phyloP scores from a whole-genome alignment of 2,329 filamentous ascomycete genomes.

The Diaporthe sp. region DNA sequence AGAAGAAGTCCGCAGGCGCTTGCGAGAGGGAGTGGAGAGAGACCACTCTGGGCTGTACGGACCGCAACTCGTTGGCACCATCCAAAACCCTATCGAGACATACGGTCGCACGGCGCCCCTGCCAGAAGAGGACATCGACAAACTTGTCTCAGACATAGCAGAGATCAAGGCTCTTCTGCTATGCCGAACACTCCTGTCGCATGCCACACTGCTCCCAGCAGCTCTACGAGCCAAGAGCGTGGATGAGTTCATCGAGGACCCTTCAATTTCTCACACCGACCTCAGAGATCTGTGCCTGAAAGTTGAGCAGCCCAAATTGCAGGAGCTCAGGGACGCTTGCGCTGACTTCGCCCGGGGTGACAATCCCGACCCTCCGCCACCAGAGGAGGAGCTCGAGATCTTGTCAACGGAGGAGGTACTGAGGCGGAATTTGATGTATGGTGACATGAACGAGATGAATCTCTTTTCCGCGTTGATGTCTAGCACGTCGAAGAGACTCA shows the following conservation, averaged over 20 bases:
- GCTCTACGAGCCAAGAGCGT: slow-evolving; percentile 55
- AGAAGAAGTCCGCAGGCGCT: slow-evolving; percentile 16
- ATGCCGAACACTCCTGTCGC: slow-evolving; percentile 57
- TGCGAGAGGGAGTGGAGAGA: slow-evolving; percentile 40
- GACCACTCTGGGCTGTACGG: slow-evolving; percentile 46
- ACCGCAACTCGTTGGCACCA: slow-evolving; percentile 46
- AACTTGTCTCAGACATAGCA: slow-evolving; percentile 54
- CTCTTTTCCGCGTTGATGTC: slow-evolving; percentile 44
- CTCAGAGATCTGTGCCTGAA: slow-evolving; percentile 59
- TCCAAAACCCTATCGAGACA: slow-evolving; percentile 44
- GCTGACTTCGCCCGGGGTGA: slow-evolving; percentile 57
- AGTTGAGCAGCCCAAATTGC: slow-evolving; percentile 57
- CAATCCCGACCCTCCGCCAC: slow-evolving; percentile 37
- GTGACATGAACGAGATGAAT: slow-evolving; percentile 40
- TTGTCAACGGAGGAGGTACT: slow-evolving; percentile 42
- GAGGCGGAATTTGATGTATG: slow-evolving; percentile 38
- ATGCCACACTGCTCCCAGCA: slow-evolving; percentile 55
- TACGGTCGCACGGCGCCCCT: slow-evolving; percentile 49
- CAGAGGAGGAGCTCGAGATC: slow-evolving; percentile 47
- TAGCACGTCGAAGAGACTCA: neutral
- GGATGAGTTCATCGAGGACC: slow-evolving; percentile 55
- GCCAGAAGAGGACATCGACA: slow-evolving; percentile 53
- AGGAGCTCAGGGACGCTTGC: slow-evolving; percentile 61
- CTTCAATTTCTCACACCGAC: slow-evolving; percentile 52
- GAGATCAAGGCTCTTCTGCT: slow-evolving; percentile 61